Conservation (phyloP, 2,329 filamentous ascomycete genomes). For the Neurospora crassa region DNA sequence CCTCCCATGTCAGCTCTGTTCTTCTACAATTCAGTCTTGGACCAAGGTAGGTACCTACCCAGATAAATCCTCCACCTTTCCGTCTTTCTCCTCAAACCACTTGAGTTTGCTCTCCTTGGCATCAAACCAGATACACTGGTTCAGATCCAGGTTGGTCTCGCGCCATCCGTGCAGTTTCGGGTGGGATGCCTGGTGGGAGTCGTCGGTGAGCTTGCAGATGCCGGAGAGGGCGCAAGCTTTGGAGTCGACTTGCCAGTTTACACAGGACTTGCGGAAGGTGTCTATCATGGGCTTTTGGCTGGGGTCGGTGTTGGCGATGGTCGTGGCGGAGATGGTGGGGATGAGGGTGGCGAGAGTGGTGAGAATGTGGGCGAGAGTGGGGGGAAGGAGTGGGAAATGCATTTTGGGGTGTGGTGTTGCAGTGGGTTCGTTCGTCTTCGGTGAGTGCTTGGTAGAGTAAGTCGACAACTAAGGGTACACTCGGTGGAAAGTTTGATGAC, state of each 20-base stretch:
- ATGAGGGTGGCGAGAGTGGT: neutral
- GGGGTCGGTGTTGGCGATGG: neutral
- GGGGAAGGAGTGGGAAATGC: fast-evolving
- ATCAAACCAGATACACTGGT: neutral
- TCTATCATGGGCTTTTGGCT: neutral
- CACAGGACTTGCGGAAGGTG: neutral
- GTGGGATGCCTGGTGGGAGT: neutral
- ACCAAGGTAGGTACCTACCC: no score
- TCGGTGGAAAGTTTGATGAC: no score
- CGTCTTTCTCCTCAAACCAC: neutral
- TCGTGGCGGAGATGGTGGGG: neutral
- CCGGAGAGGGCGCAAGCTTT: neutral
- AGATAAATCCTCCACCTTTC: neutral
- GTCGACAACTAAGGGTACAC: neutral
- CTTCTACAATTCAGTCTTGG: no score
- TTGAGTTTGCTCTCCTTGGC: neutral
- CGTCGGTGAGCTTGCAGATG: neutral
- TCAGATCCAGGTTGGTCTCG: neutral
- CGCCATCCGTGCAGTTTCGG: neutral
- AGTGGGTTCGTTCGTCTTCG: neutral
- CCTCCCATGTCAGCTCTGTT: no score
- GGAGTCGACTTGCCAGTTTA: neutral
- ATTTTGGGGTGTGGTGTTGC: neutral
- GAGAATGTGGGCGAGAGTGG: neutral
- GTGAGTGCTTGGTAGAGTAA: neutral